Percentiles rank a stretch among this genome's conserved stretches.
Evolutionary conservation across 2,329 filamentous ascomycete genomes (phyloP).

Genomic region (Pyrenophora teres): DNA sequence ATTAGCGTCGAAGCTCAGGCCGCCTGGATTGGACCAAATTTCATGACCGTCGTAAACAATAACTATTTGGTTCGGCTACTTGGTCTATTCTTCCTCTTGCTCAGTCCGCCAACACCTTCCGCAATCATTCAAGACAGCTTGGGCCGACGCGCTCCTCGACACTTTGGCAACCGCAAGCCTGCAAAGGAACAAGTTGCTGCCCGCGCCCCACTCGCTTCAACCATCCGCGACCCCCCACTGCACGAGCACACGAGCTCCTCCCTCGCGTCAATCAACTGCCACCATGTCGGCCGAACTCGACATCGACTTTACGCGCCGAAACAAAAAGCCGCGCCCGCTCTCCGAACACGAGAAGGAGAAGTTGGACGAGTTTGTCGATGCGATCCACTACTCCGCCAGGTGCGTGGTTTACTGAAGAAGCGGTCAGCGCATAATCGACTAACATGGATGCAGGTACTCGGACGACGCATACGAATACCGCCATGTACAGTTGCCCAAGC

Average conservation of each 20-base stretch:
- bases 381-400: constrained; percentile 94
- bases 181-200: constrained; percentile 9
- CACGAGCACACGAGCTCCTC: constrained; percentile 40
- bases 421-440: constrained; percentile 23
- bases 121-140: not conserved
- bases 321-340: constrained; percentile 80
- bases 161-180: constrained; percentile 2
- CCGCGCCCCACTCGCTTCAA: constrained; percentile 20
- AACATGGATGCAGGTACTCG: constrained; percentile 70
- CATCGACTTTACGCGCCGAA: constrained; percentile 84
- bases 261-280: constrained; percentile 7
- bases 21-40: constrained; percentile 22
- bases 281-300: constrained; percentile 52
- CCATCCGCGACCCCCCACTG: constrained; percentile 25
- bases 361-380: constrained; percentile 88
- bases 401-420: constrained; percentile 52
- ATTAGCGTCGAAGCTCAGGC: constrained; percentile 18
- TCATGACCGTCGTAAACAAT: constrained; percentile 35
- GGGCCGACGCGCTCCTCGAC: constrained; percentile 3
- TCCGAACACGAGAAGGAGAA: constrained; percentile 79
- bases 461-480: constrained; percentile 95
- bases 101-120: constrained; percentile 2
- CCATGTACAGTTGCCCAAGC: constrained; percentile 95
- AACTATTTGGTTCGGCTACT: constrained; percentile 25
- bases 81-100: constrained; percentile 20